A percentile compares a stretch with the other conserved stretches of the same genome.
phyloP scores from a whole-genome alignment of 305 asterid species.

The Fraxinus latifolia region DNA sequence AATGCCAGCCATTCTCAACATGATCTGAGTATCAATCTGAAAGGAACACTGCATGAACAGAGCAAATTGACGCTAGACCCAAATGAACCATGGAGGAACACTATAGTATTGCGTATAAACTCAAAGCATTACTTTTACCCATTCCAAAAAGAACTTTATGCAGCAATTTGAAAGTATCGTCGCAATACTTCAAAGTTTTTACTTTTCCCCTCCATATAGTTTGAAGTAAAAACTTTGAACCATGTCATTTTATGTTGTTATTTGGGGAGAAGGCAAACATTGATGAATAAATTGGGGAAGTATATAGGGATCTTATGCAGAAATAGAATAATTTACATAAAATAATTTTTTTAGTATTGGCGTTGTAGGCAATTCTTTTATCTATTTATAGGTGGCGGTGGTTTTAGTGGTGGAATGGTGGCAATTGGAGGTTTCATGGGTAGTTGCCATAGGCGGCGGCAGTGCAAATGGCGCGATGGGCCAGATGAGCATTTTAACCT shows the following conservation, averaged over 20 bases:
- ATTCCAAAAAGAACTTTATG: neutral
- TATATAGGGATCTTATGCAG: neutral
- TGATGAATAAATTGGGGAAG: neutral
- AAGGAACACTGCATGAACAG: neutral
- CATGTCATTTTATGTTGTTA: neutral
- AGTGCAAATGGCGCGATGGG: neutral
- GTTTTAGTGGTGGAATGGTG: neutral
- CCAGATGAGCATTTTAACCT: neutral
- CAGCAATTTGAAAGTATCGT: neutral
- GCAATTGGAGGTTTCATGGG: neutral
- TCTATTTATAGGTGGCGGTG: neutral
- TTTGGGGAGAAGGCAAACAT: neutral
- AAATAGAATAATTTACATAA: neutral
- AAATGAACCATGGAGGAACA: neutral
- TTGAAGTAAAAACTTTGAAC: neutral
- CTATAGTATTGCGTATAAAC: neutral
- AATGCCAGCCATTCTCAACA: neutral
- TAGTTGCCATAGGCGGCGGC: neutral
- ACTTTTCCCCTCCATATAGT: neutral
- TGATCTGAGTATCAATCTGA: neutral
- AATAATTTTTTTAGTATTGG: neutral
- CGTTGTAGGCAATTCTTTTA: neutral
- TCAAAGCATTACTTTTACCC: neutral
- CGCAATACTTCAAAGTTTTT: neutral
- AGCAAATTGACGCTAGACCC: neutral